Evolutionary conservation across 257 asterid genomes (phyloP).

Genomic region (Salvia miltiorrhiza): DNA sequence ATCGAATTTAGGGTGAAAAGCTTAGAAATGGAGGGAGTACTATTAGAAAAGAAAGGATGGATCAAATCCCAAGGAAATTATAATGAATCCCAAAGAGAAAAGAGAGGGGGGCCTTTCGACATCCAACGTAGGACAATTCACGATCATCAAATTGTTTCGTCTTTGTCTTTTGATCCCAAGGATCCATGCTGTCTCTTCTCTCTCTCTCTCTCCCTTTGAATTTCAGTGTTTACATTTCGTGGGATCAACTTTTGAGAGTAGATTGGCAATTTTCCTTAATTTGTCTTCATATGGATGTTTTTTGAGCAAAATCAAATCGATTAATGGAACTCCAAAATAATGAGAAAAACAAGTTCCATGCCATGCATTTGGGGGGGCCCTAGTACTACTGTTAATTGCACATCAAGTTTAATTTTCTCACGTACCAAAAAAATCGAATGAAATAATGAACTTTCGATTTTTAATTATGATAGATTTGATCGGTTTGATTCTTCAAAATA

Average conservation of each 20-base stretch:
- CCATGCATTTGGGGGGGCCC: too few species aligned
- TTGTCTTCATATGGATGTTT: background rate
- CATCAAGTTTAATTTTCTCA: too few species aligned
- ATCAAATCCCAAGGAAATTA: slow-evolving; percentile 34
- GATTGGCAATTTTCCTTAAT: background rate
- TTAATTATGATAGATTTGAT: background rate
- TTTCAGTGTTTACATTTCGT: background rate
- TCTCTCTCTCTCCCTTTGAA: background rate
- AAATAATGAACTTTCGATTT: background rate
- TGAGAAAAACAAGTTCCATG: too few species aligned
- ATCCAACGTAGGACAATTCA: slow-evolving; percentile 17
- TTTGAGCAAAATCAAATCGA: background rate
- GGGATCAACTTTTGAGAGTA: background rate
- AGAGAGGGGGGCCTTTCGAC: background rate
- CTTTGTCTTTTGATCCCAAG: slow-evolving; percentile 15
- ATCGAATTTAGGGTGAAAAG: background rate
- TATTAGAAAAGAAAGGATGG: slow-evolving; percentile 29
- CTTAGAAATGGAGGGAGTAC: too few species aligned
- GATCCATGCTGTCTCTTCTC: background rate
- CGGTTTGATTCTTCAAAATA: background rate
- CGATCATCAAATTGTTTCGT: slow-evolving; percentile 15
- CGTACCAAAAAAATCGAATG: too few species aligned
- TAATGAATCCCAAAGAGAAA: slow-evolving; percentile 17
- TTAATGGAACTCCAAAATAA: background rate
- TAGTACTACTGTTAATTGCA: too few species aligned